Percentiles rank a stretch among this genome's conserved stretches.
Conservation (phyloP, 139 green algal genomes). For the Chlorella sp. region DNA sequence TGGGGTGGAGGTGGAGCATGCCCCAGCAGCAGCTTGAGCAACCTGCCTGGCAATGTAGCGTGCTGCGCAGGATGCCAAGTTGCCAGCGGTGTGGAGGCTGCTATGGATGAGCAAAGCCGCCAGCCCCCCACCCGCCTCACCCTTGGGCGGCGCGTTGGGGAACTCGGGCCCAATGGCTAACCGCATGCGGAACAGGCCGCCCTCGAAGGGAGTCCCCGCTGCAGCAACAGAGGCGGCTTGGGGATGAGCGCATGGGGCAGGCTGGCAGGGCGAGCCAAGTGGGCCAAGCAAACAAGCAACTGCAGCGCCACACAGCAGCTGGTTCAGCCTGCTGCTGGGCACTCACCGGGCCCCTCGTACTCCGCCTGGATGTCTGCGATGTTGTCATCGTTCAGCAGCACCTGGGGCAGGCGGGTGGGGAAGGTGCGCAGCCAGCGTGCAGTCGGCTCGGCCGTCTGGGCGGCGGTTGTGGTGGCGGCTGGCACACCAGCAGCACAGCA, state of each 20-base stretch:
- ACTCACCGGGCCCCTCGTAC: conserved; percentile 83
- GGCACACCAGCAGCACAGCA: too few relatives aligned
- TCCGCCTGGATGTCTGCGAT: conserved; percentile 87
- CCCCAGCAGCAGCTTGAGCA: too few relatives aligned
- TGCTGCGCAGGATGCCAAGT: too few relatives aligned
- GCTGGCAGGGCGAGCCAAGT: too few relatives aligned
- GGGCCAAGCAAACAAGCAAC: too few relatives aligned
- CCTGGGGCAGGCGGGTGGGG: conserved; percentile 38
- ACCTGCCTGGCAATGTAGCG: too few relatives aligned
- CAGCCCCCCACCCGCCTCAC: conserved; percentile 37
- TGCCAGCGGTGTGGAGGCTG: too few relatives aligned
- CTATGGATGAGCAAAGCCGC: neutral
- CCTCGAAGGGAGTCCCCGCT: conserved; percentile 91
- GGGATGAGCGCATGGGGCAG: too few relatives aligned
- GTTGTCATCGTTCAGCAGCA: conserved; percentile 90
- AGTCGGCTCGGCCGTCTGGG: neutral
- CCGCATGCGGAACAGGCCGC: conserved; percentile 89
- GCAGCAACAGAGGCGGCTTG: too few relatives aligned
- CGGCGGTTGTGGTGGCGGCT: neutral
- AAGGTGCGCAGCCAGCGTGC: too few relatives aligned
- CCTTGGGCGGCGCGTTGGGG: conserved; percentile 71
- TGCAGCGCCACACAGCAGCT: too few relatives aligned
- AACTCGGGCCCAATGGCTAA: conserved; percentile 75
- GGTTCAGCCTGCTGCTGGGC: neutral
- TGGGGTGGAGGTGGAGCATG: neutral